phyloP scores from a whole-genome alignment of 2,329 filamentous ascomycete genomes.

The Fusarium avenaceum region DNA sequence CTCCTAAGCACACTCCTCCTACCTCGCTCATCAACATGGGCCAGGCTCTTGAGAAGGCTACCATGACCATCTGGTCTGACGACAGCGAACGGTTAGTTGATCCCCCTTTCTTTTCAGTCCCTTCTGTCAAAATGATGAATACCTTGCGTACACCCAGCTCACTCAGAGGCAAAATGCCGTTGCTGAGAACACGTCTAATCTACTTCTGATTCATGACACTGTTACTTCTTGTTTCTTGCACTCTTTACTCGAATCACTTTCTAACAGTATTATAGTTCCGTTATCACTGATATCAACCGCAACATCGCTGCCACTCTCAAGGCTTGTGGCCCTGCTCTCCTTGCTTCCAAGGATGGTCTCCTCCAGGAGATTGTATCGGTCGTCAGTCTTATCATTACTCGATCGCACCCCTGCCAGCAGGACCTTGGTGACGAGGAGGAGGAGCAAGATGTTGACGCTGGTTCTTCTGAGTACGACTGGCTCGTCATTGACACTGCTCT shows the following conservation, averaged over 20 bases:
- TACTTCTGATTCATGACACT: constrained; percentile 53
- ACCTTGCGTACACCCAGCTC: constrained; percentile 97
- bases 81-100: constrained; percentile 91
- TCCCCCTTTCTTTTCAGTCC: constrained; percentile 35
- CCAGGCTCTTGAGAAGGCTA: constrained; percentile 86
- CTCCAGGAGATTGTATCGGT: constrained; percentile 83
- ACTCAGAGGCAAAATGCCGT: constrained; percentile 92
- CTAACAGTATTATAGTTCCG: constrained; percentile 73
- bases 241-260: constrained; percentile 37
- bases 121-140: constrained; percentile 78
- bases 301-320: constrained; percentile 92
- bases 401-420: constrained; percentile 92
- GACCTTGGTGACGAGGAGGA: constrained; percentile 88
- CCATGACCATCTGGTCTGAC: constrained; percentile 86
- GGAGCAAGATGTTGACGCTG: constrained; percentile 76
- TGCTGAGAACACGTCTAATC: constrained; percentile 84
- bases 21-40: constrained; percentile 86
- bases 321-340: constrained; percentile 87
- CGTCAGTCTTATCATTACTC: constrained; percentile 83
- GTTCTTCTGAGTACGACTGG: constrained; percentile 97
- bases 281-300: constrained; percentile 95
- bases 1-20: constrained; percentile 83
- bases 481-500: constrained; percentile 94
- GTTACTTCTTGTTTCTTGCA: constrained; percentile 46
- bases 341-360: constrained; percentile 76